phyloP scores from a whole-genome alignment of 805 yeast genomes.

The Clavispora fructus region DNA sequence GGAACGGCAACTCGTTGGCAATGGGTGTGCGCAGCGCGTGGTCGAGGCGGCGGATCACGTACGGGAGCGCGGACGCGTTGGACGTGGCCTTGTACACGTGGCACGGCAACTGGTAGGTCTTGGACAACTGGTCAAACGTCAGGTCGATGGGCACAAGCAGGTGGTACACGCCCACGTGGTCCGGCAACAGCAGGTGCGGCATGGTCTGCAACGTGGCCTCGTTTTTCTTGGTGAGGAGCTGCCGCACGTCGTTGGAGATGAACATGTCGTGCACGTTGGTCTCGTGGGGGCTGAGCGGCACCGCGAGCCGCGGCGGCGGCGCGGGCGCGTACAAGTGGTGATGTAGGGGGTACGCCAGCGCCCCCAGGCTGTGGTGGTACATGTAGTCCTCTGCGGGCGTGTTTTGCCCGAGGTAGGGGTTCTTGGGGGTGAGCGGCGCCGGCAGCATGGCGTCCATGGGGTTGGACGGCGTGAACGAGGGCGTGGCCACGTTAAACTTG shows the following conservation, averaged over 20 bases:
- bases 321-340: conserved; percentile 88
- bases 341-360: conserved; percentile 49
- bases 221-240: conserved; percentile 63
- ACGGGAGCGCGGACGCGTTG: conserved; percentile 70
- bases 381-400: conserved; percentile 12
- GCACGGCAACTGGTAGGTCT: conserved; percentile 49
- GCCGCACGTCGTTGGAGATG: conserved; percentile 67
- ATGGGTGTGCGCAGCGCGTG: conserved; percentile 15
- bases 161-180: conserved; percentile 62
- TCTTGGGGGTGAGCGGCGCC: conserved; percentile 3
- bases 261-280: conserved; percentile 65
- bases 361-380: conserved; percentile 8
- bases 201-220: conserved; percentile 75
- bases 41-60: conserved; percentile 72
- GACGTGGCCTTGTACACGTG: conserved; percentile 77
- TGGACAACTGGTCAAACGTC: conserved; percentile 25
- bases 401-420: conserved; percentile 2
- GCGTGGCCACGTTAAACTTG: conserved; percentile 36
- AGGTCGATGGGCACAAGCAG: conserved; percentile 77
- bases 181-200: conserved; percentile 45
- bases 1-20: conserved; percentile 53
- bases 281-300: conserved; percentile 64
- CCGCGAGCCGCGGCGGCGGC: conserved; percentile 68
- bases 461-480: conserved; percentile 34
- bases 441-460: neutral